Evolutionary conservation across 1,284 basidiomycete genomes (phyloP).

Genomic region (Tylopilus orsonianus): DNA sequence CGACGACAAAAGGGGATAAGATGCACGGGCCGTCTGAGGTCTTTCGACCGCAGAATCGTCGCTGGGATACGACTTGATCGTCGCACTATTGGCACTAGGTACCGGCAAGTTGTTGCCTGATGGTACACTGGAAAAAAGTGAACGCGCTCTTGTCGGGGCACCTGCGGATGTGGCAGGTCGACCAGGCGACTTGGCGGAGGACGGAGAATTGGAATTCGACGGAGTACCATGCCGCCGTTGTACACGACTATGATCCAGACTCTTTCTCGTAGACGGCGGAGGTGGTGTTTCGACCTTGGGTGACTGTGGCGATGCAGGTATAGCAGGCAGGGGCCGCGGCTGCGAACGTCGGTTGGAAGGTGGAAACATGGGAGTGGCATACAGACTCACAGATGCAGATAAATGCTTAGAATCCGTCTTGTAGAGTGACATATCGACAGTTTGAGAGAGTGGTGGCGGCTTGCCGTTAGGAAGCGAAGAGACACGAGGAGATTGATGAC

Average conservation of each 20-base stretch:
- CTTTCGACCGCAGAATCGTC: constrained; percentile 5
- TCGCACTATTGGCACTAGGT: constrained; percentile 1
- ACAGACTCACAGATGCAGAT: constrained; percentile 27
- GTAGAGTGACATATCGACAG: neutral
- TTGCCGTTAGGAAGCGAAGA: constrained; percentile 18
- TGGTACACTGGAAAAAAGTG: neutral
- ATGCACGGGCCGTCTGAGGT: constrained; percentile 31
- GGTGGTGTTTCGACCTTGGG: constrained; percentile 13
- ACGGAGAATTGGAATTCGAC: neutral
- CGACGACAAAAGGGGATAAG: constrained; percentile 13
- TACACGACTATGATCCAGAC: constrained; percentile 14
- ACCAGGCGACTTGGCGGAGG: constrained; percentile 7
- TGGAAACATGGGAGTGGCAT: constrained; percentile 17
- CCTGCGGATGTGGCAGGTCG: constrained; percentile 32
- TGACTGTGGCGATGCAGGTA: constrained; percentile 31
- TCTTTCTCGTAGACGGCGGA: constrained; percentile 11
- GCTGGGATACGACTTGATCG: neutral
- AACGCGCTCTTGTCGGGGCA: neutral
- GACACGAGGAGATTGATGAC: constrained; percentile 7
- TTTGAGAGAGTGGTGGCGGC: constrained; percentile 18
- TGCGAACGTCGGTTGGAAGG: constrained; percentile 15
- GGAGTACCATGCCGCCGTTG: constrained; percentile 11
- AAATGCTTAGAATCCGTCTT: constrained; percentile 29
- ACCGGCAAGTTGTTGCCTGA: neutral
- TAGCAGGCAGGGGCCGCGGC: constrained; percentile 23